Conservation (phyloP, 2,329 filamentous ascomycete species). For the Scytalidium lignicola region DNA sequence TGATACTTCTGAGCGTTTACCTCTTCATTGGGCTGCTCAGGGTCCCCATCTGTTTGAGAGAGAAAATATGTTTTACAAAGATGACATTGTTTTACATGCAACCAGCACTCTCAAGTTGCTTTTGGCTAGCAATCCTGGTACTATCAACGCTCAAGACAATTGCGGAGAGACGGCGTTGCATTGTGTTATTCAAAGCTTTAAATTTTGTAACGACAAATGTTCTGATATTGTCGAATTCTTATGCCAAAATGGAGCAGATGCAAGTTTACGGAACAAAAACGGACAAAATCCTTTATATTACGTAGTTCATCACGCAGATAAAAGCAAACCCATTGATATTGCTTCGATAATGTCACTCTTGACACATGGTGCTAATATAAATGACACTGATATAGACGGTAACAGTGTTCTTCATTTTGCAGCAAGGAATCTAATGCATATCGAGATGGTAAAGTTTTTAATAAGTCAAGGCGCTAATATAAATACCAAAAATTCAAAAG, state of each 20-base stretch:
- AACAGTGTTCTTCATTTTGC: conserved; percentile 17
- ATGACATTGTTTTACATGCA: conserved; percentile 2
- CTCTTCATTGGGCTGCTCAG: conserved; percentile 12
- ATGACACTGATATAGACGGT: conserved; percentile 12
- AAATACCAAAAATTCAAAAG: conserved; percentile 7
- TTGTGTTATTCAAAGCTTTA: conserved; percentile 8
- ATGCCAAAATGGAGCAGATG: conserved; percentile 11
- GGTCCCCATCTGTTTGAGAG: conserved; percentile 1
- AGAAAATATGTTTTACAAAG: conserved; percentile 3
- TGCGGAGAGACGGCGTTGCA: conserved; percentile 12
- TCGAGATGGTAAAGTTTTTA: conserved; percentile 10
- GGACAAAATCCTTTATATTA: conserved; percentile 11
- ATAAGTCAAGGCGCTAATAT: conserved; percentile 13
- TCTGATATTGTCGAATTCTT: conserved; percentile 8
- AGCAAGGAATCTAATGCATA: conserved; percentile 13
- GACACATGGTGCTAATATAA: conserved; percentile 11
- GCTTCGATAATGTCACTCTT: conserved; percentile 13
- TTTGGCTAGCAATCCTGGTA: conserved; percentile 7
- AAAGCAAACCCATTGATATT: conserved; percentile 5
- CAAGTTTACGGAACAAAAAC: conserved; percentile 6
- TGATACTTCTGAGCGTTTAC: conserved; percentile 1
- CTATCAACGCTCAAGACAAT: conserved; percentile 13
- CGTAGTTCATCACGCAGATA: conserved; percentile 5
- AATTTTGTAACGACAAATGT: conserved; percentile 2
- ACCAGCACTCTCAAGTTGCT: conserved; percentile 13